A percentile compares a stretch with the other conserved stretches of the same genome.
These are phyloP conservation scores for Sergeia podlipaevii DNA, from an alignment of 208 protist genomes.

Conservation along the genomic window DNA sequence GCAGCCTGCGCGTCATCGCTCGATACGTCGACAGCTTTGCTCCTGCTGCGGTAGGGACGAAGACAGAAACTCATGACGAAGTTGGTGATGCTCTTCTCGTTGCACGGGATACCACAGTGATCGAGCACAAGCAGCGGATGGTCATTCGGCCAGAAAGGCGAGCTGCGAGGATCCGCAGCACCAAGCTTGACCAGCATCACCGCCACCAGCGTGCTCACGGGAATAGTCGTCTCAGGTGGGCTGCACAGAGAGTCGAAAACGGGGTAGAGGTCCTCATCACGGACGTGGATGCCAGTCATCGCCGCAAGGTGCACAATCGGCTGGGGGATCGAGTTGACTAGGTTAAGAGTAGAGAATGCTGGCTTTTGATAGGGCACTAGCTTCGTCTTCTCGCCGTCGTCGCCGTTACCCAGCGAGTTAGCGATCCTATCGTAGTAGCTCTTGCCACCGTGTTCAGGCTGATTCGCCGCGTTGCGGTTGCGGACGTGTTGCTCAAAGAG, in stretches of 20 bases:
- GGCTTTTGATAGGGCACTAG: too few species aligned
- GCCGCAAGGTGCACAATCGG: slow-evolving; percentile 15
- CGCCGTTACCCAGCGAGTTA: background rate
- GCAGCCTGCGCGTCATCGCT: background rate
- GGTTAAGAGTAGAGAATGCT: background rate
- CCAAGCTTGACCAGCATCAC: slow-evolving; percentile 46
- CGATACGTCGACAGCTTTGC: slow-evolving; percentile 3
- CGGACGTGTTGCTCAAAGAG: slow-evolving; percentile 1
- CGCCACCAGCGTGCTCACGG: slow-evolving; percentile 31
- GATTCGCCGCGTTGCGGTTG: background rate
- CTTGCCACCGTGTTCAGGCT: background rate
- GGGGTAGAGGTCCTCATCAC: slow-evolving; percentile 26
- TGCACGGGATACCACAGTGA: slow-evolving; percentile 70
- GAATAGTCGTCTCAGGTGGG: slow-evolving; percentile 17
- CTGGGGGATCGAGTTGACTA: slow-evolving; percentile 7
- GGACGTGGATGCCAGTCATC: slow-evolving; percentile 19
- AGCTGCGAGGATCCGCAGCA: slow-evolving; percentile 5
- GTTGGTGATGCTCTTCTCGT: slow-evolving; percentile 29
- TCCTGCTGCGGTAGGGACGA: slow-evolving; percentile 18
- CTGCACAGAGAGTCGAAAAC: slow-evolving; percentile 42
- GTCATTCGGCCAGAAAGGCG: slow-evolving; percentile 36
- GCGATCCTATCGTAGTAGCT: background rate
- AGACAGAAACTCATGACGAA: slow-evolving; percentile 62
- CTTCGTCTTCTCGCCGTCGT: too few species aligned
- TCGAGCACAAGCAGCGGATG: slow-evolving; percentile 69